Evolutionary conservation across 164 flowering plant species (phyloP), one percentile per base, ranked within the genome.

Genomic region (Umbellularia californica): DNA sequence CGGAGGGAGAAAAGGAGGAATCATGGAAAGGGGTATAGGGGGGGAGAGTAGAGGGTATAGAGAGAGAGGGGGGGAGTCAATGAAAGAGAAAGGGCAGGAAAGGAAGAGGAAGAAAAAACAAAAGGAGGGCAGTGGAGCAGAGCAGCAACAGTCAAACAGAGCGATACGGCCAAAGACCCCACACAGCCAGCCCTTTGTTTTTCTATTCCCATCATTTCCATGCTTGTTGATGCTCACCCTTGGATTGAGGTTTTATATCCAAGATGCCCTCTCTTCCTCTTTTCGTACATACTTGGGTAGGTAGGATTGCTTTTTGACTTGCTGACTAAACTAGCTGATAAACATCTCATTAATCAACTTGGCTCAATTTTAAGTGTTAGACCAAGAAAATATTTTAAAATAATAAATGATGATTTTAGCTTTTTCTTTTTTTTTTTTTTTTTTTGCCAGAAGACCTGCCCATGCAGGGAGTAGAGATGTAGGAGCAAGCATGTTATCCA

Each of bases 61-160:
- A 27, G 70, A 77, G 58, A 50, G 47, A 50, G 24, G 79, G 77
- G 69, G 47, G 60, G 76, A 35, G 60, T 55, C 60, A 55, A 55
- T 15, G 60, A 71, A 76, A 30, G 73, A 50, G 35, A 50, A 75
- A 76, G 74, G 70, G 65, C 70, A 58, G 77, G 74, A 72, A 70
- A 73, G 65, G 66, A 17, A 55, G 19, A 2, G 5, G n/a, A 20
- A 14, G 19, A 55, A 55, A 55, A 55, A 55, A 55, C 12, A 13
- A 55, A 55, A 55, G 60, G 13, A 20, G 60, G 60, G n/a, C n/a
- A 55, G 58, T 66, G 50, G 77, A 71, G 70, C 76, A 75, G 77
- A 71, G 70, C 76, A 75, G 81, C 92, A 84, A 60, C 87, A 84
- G 91, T 89, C 93, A 88, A 88, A 87, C 81, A 81, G 68, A 74